Evolutionary conservation across 495 filamentous ascomycete genomes (phyloP).

Genomic region (Aspergillus olivimuriae): DNA sequence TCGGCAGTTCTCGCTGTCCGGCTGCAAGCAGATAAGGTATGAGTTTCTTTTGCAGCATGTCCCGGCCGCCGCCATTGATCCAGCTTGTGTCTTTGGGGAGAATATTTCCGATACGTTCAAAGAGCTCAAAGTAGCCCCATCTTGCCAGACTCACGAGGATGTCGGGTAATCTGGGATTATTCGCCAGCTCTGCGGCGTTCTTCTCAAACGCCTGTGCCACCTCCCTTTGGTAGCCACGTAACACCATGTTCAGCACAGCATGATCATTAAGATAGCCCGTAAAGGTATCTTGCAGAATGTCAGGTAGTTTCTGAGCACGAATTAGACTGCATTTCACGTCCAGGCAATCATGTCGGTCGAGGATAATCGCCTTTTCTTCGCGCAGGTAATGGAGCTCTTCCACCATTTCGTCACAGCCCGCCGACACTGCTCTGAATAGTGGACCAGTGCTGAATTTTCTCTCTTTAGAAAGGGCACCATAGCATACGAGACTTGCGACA

Average conservation of each 20-base stretch:
- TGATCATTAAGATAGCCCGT: not conserved
- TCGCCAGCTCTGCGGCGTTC: not conserved
- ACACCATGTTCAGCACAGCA: slow-evolving; percentile 3
- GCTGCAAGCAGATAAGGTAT: slow-evolving; percentile 25
- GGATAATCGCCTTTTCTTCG: not conserved
- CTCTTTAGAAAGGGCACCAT: not conserved
- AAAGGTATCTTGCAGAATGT: slow-evolving; percentile 2
- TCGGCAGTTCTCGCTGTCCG: slow-evolving; percentile 26
- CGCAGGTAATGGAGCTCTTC: slow-evolving; percentile 5
- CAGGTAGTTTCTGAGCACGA: slow-evolving; percentile 9
- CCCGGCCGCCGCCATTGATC: slow-evolving; percentile 8
- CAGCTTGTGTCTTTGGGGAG: too few relatives aligned
- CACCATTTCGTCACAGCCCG: slow-evolving; percentile 12
- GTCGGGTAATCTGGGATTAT: not conserved
- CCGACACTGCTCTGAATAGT: not conserved
- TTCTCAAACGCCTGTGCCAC: slow-evolving; percentile 9
- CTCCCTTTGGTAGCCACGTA: slow-evolving; percentile 7
- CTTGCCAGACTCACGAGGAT: slow-evolving; percentile 10
- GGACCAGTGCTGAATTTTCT: not conserved
- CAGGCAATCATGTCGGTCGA: not conserved
- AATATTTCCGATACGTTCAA: slow-evolving; percentile 11
- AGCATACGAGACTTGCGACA: not conserved
- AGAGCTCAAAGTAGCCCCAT: slow-evolving; percentile 17
- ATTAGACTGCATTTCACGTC: slow-evolving; percentile 3
- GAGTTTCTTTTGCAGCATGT: not conserved